A percentile compares a stretch with the other conserved stretches of the same genome.
Conservation (phyloP, 805 yeast genomes). For the Brettanomyces naardenensis region DNA sequence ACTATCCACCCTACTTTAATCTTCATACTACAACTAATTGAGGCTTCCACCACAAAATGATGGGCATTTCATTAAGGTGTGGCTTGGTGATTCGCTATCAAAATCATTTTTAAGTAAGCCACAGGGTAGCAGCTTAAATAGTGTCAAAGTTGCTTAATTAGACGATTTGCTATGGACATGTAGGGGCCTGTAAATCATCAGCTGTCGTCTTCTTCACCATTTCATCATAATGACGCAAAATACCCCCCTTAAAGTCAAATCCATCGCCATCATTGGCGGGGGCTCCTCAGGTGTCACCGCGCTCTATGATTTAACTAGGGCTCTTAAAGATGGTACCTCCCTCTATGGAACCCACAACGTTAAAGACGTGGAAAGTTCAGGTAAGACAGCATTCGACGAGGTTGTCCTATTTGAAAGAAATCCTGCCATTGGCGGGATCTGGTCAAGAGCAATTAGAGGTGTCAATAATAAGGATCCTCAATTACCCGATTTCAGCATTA, state of each 20-base stretch:
- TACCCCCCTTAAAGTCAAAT: slow-evolving; percentile 5
- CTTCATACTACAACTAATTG: too few species aligned
- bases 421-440: slow-evolving; percentile 32
- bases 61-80: too few species aligned
- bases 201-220: too few species aligned
- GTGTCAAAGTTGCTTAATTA: too few species aligned
- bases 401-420: slow-evolving; percentile 35
- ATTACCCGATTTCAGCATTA: slow-evolving; percentile 9
- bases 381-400: slow-evolving; percentile 23
- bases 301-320: slow-evolving; percentile 25
- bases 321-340: slow-evolving; percentile 23
- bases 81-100: too few species aligned
- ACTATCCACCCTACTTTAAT: too few species aligned
- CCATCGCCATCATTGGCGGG: slow-evolving; percentile 34
- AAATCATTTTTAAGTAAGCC: too few species aligned
- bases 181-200: too few species aligned
- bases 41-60: too few species aligned
- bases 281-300: slow-evolving; percentile 36
- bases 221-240: not conserved
- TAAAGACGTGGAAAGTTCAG: slow-evolving; percentile 2
- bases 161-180: too few species aligned
- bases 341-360: slow-evolving; percentile 10
- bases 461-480: slow-evolving; percentile 16
- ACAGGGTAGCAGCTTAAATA: too few species aligned
- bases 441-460: slow-evolving; percentile 21